Base-by-base conservation (phyloP, 1,139 yeast genomes). In the Saccharomyces hybrid region DNA sequence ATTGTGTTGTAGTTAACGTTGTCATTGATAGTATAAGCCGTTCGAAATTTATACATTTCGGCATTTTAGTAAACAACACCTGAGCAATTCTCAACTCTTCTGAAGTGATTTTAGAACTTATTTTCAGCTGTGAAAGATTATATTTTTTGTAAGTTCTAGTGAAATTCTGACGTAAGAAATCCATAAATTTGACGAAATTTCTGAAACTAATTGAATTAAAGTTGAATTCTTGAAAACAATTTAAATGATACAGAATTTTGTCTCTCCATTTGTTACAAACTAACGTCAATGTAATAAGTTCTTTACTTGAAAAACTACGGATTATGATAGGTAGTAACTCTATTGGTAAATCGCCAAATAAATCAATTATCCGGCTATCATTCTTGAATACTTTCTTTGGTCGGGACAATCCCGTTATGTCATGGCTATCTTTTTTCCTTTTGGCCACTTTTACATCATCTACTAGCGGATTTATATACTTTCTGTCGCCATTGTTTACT, bases 301-400 rank as follows among this genome's bases (percentile, higher is more conserved):
- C 66, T 41, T 50, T 60, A 2, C 63, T 44, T 6, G 54, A 49
- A 6, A 68, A 58, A 14, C 56, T 48, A n/a, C 49, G 20, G 13
- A 69, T 53, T 9, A 69, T 58, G 7, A 42, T 20, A 7, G 60
- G 57, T 11, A 63, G 26, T n/a, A 69, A 25, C 54, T 69, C 72
- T 0, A 57, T 5, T 0, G 72, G 72, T 13, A 68, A 49, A 5
- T 50, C 47, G 1, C 52, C 52, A 4, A 67, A 47, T 16, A 65
- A 59, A 57, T 68, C 70, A 1, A 61, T 47, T 30, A 16, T 53
- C 11, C 16, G 32, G 8, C 20, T 28, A 48, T 26, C 38, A 16
- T 23, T 13, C 11, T 23, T 23, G 3, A n/a, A n/a, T 16, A 5
- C 3, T 5, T 30, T 44, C 9, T 20, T 28, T 23, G 16, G 9